A percentile compares a stretch with the other conserved stretches of the same genome.
Evolutionary conservation across 192 early-diverging fungal genomes (phyloP).

Genomic region (Radiomyces spectabilis): DNA sequence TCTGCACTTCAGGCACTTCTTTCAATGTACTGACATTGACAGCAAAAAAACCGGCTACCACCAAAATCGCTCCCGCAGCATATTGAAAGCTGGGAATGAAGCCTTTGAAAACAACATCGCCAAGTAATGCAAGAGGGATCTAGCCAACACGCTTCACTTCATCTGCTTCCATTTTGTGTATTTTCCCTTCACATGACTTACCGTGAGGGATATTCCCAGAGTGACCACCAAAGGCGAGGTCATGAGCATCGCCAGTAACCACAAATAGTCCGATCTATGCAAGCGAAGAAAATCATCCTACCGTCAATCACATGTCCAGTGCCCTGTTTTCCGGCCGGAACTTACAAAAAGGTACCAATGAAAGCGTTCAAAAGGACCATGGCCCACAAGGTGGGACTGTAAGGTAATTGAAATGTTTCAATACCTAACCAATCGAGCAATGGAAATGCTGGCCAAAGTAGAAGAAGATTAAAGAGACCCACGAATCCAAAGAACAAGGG

Average conservation of each 20-base stretch:
- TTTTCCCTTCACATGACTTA: no score
- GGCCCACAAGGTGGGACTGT: conserved; percentile 41
- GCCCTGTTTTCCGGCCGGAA: no score
- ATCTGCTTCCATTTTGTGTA: neutral
- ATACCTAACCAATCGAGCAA: conserved; percentile 52
- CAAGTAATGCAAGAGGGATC: conserved; percentile 59
- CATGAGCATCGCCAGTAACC: conserved; percentile 75
- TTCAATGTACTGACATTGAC: conserved; percentile 45
- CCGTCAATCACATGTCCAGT: neutral
- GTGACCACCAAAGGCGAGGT: conserved; percentile 77
- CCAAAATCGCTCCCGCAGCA: conserved; percentile 55
- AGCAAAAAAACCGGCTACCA: conserved; percentile 59
- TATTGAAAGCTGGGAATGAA: conserved; percentile 41
- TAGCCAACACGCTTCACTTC: neutral
- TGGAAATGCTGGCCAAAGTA: conserved; percentile 63
- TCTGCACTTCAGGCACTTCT: no score
- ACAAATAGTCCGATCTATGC: conserved; percentile 64
- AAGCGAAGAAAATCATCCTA: neutral
- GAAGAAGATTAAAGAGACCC: conserved; percentile 61
- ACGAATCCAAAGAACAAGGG: conserved; percentile 76
- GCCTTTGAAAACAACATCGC: conserved; percentile 65
- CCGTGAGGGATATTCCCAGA: conserved; percentile 67
- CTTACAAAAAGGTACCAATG: conserved; percentile 70
- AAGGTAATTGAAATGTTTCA: conserved; percentile 59
- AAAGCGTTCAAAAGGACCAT: conserved; percentile 68